A percentile compares a stretch with the other conserved stretches of the same genome.
Evolutionary conservation across 257 asterid species (phyloP).

Genomic region (Plantago elongata): DNA sequence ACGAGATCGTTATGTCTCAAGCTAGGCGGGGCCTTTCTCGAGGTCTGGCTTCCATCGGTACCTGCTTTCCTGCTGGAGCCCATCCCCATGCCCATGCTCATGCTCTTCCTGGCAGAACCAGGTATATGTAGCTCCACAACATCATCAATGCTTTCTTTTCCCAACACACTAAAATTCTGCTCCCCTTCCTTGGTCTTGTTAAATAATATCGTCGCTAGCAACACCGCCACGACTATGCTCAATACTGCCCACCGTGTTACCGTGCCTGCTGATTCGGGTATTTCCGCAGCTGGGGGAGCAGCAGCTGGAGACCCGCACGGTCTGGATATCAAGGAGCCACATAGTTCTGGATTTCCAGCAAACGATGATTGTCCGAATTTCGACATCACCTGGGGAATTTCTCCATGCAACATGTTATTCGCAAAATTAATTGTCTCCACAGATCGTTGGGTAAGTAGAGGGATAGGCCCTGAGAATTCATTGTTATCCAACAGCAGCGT

Average conservation of each 20-base stretch:
- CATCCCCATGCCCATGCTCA: conserved; percentile 28
- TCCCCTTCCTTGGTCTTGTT: conserved; percentile 39
- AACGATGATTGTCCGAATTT: conserved; percentile 44
- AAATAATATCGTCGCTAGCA: conserved; percentile 45
- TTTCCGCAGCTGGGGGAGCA: not conserved
- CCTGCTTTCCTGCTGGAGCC: conserved; percentile 33
- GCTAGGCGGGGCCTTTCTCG: conserved; percentile 26
- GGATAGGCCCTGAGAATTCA: conserved; percentile 59
- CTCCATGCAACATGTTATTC: conserved; percentile 58
- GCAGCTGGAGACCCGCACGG: conserved; percentile 24
- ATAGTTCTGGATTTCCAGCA: conserved; percentile 47
- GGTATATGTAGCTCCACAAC: conserved; percentile 38
- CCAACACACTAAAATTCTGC: conserved; percentile 32
- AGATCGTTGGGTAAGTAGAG: conserved; percentile 37
- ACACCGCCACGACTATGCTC: conserved; percentile 42
- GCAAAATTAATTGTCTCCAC: conserved; percentile 37
- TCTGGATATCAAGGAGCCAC: conserved; percentile 45
- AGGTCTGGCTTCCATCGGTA: conserved; percentile 26
- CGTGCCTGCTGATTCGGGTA: conserved; percentile 19
- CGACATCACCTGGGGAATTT: conserved; percentile 49
- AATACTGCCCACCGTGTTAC: conserved; percentile 53
- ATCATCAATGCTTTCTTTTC: conserved; percentile 50
- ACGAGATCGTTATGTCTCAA: conserved; percentile 46
- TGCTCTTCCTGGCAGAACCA: conserved; percentile 26
- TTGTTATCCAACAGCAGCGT: conserved; percentile 44